Conservation (phyloP, 2,329 filamentous ascomycete genomes). For the Paraconiothyrium sp. region DNA sequence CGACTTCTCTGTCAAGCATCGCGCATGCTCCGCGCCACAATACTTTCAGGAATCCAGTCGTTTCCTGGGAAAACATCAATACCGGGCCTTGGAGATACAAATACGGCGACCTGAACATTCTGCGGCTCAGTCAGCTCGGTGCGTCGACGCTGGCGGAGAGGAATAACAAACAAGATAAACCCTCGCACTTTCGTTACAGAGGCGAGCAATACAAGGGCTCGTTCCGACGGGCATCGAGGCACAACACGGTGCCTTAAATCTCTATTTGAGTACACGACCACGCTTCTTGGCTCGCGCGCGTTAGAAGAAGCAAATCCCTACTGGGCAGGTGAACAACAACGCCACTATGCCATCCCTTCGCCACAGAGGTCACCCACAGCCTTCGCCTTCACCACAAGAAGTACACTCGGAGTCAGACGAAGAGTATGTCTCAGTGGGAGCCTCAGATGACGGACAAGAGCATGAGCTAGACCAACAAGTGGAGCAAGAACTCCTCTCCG, state of each 20-base stretch:
- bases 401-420: constrained; percentile 15
- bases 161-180: not conserved
- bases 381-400: constrained; percentile 13
- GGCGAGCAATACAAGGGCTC: not conserved
- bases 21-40: constrained; percentile 2
- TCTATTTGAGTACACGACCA: not conserved
- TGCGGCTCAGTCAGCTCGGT: not conserved
- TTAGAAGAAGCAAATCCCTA: not conserved
- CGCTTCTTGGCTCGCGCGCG: not conserved
- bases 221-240: not conserved
- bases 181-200: not conserved
- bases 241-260: not conserved
- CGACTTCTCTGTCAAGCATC: constrained; percentile 2
- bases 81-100: too few species aligned
- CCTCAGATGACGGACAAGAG: not conserved
- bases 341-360: constrained; percentile 5
- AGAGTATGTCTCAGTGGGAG: not conserved
- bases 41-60: not conserved
- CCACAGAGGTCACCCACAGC: constrained; percentile 23
- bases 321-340: not conserved
- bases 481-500: not conserved
- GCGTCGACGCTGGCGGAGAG: not conserved
- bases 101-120: not conserved
- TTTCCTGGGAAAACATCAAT: not conserved
- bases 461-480: not conserved